phyloP scores from a whole-genome alignment of 2,329 filamentous ascomycete genomes.

The Chrysoporthe puriensis region DNA sequence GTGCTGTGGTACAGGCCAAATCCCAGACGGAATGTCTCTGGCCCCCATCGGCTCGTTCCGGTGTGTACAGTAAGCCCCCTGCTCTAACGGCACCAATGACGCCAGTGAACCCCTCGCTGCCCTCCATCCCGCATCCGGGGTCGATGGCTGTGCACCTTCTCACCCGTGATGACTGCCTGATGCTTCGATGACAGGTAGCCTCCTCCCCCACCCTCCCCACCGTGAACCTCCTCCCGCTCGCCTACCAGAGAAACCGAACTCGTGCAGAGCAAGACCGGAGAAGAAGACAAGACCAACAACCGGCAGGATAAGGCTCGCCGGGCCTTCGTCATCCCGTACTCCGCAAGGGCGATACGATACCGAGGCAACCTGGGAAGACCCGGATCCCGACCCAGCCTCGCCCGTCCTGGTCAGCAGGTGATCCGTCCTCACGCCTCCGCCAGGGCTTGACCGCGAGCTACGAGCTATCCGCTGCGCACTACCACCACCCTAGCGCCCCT shows the following conservation, averaged over 20 bases:
- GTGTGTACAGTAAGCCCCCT: neutral
- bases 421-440: neutral
- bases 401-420: neutral
- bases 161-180: neutral
- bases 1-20: no score
- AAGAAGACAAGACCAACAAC: neutral
- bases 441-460: neutral
- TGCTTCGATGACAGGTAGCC: neutral
- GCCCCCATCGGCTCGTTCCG: conserved; percentile 10
- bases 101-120: neutral
- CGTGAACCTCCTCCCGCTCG: no score
- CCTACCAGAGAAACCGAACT: neutral
- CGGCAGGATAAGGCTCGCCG: neutral
- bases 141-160: neutral
- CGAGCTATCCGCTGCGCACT: no score
- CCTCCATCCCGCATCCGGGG: neutral
- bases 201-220: neutral
- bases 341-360: conserved; percentile 3
- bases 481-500: neutral
- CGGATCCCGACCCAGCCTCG: neutral
- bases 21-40: neutral
- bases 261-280: neutral
- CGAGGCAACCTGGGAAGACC: neutral
- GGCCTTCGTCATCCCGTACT: neutral
- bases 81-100: neutral